Conservation (phyloP, 2,329 filamentous ascomycete genomes). For the Aspergillus japonicus region DNA sequence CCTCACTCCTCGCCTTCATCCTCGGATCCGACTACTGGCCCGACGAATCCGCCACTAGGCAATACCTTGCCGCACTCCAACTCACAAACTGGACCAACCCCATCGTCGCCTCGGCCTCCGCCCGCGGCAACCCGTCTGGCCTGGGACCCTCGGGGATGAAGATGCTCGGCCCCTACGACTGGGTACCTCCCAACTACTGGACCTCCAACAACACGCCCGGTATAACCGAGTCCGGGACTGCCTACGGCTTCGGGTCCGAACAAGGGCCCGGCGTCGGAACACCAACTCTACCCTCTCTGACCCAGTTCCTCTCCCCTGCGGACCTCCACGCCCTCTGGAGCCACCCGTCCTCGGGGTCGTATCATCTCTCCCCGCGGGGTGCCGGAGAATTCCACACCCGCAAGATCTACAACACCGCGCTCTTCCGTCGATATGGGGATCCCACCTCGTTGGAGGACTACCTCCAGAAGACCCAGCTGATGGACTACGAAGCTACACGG, state of each 20-base stretch:
- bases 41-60: constrained; percentile 54
- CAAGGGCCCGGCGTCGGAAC: constrained; percentile 63
- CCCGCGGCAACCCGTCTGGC: constrained; percentile 52
- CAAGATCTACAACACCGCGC: constrained; percentile 57
- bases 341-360: constrained; percentile 52
- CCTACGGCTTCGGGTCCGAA: constrained; percentile 65
- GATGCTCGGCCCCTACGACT: constrained; percentile 67
- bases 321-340: constrained; percentile 60
- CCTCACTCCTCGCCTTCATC: constrained; percentile 58
- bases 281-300: constrained; percentile 55
- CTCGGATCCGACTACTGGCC: constrained; percentile 66
- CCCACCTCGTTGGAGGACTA: constrained; percentile 58
- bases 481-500: constrained; percentile 64
- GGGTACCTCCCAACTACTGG: constrained; percentile 66
- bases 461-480: constrained; percentile 58
- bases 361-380: constrained; percentile 58
- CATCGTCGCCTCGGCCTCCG: constrained; percentile 58
- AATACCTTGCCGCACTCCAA: constrained; percentile 52
- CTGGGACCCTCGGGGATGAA: constrained; percentile 62
- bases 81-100: constrained; percentile 57
- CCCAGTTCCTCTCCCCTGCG: constrained; percentile 51
- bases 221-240: constrained; percentile 50
- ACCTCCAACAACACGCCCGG: constrained; percentile 35
- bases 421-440: constrained; percentile 54
- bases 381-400: constrained; percentile 57